Conservation (phyloP, 805 yeast species). For the Saccharomycopsis babjevae region DNA sequence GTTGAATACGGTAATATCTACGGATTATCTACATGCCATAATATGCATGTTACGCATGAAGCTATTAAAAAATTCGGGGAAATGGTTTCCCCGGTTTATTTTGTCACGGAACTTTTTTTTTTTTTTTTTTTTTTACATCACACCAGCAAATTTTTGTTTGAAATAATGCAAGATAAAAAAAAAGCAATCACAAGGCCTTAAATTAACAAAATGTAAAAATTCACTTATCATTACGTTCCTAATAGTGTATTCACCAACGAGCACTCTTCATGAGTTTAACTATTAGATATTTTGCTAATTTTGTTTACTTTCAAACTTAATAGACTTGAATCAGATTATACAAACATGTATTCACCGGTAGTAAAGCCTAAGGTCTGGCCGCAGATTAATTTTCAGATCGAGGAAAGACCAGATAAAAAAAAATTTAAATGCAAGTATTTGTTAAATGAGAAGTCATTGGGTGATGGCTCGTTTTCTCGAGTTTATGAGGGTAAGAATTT, state of each 20-base stretch:
- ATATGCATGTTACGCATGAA: not conserved
- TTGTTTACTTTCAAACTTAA: not conserved
- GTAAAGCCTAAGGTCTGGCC: conserved; percentile 9
- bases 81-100: not conserved
- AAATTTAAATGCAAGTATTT: conserved; percentile 11
- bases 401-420: not conserved
- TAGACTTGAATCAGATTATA: not conserved
- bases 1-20: not conserved
- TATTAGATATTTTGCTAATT: no score
- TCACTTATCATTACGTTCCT: no score
- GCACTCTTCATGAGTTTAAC: no score
- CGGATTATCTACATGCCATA: not conserved
- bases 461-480: conserved; percentile 40
- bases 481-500: conserved; percentile 41
- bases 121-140: not conserved
- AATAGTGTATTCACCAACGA: no score
- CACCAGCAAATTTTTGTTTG: not conserved
- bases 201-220: no score
- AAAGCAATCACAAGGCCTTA: not conserved
- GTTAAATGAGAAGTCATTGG: conserved; percentile 21
- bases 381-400: conserved; percentile 2
- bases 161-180: not conserved
- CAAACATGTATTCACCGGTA: not conserved
- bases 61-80: not conserved
- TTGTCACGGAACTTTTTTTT: not conserved